Evolutionary conservation across 169 alveolate genomes (phyloP).

Genomic region (Eimeria brunetti): DNA sequence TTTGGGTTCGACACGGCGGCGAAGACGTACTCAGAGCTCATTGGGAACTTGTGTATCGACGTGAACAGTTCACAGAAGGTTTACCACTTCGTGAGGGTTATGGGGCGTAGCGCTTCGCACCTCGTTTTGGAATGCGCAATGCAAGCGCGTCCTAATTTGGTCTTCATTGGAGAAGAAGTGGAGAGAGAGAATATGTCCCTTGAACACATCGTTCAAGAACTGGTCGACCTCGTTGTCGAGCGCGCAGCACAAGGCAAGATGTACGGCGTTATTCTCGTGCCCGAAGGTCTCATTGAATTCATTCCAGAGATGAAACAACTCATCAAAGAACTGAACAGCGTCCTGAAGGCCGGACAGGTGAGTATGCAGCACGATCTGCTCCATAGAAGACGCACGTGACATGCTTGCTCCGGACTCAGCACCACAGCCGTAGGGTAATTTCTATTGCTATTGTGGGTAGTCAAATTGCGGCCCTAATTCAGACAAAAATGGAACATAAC

Average conservation of each 20-base stretch:
- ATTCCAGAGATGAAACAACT: slow-evolving; percentile 93
- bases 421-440: not conserved
- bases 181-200: slow-evolving; percentile 91
- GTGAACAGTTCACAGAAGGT: slow-evolving; percentile 85
- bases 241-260: slow-evolving; percentile 89
- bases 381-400: not conserved
- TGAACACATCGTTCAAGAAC: slow-evolving; percentile 91
- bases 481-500: not conserved
- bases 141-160: slow-evolving; percentile 97
- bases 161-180: slow-evolving; percentile 96
- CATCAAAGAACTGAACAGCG: slow-evolving; percentile 95
- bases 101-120: slow-evolving; percentile 99
- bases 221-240: slow-evolving; percentile 94
- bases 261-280: slow-evolving; percentile 97
- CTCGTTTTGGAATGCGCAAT: slow-evolving; percentile 98
- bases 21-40: slow-evolving; percentile 97
- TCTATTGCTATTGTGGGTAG: not conserved
- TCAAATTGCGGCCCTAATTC: not conserved
- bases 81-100: slow-evolving; percentile 98
- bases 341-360: slow-evolving; percentile 81
- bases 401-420: not conserved
- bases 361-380: not conserved
- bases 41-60: slow-evolving; percentile 97
- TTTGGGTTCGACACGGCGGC: slow-evolving; percentile 99
- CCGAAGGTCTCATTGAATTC: slow-evolving; percentile 97